phyloP scores from a whole-genome alignment of 495 filamentous ascomycete genomes.

The Xylona heveae region DNA sequence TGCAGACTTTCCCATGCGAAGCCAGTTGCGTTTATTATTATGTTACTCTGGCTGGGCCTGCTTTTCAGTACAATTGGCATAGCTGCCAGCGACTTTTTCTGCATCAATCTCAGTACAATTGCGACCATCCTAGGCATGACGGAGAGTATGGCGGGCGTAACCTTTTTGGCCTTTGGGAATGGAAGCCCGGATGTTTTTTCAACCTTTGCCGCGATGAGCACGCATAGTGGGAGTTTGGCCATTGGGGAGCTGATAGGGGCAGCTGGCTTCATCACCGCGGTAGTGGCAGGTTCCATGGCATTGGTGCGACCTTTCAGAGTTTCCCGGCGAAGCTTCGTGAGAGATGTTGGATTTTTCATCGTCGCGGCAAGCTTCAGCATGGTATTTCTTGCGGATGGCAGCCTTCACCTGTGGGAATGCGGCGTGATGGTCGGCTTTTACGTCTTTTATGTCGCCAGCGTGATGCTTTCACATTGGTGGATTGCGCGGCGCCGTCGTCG shows the following conservation, averaged over 20 bases:
- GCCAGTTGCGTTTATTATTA: conserved; percentile 51
- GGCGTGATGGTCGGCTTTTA: conserved; percentile 82
- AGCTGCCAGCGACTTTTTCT: conserved; percentile 94
- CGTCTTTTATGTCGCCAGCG: conserved; percentile 69
- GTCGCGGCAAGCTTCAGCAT: conserved; percentile 74
- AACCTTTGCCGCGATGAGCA: conserved; percentile 94
- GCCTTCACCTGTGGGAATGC: conserved; percentile 75
- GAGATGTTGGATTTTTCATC: conserved; percentile 89
- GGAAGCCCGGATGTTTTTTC: conserved; percentile 98
- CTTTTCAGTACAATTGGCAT: conserved; percentile 98
- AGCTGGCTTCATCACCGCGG: conserved; percentile 87
- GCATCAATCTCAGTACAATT: conserved; percentile 86
- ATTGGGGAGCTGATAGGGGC: conserved; percentile 92
- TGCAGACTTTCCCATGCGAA: conserved; percentile 51
- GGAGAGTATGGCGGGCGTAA: conserved; percentile 91
- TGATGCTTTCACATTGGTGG: conserved; percentile 88
- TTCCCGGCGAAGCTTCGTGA: conserved; percentile 65
- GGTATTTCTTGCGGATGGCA: conserved; percentile 67
- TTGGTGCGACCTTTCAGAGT: conserved; percentile 84
- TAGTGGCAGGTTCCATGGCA: conserved; percentile 97
- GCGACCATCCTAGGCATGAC: conserved; percentile 74
- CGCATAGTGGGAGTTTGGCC: conserved; percentile 85
- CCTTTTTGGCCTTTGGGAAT: conserved; percentile 93
- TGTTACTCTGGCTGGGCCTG: conserved; percentile 68
- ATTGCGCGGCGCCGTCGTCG: conserved; percentile 32